phyloP scores from a whole-genome alignment of 352 stramenopile species.

The Phytopythium cucurbitacearum region DNA sequence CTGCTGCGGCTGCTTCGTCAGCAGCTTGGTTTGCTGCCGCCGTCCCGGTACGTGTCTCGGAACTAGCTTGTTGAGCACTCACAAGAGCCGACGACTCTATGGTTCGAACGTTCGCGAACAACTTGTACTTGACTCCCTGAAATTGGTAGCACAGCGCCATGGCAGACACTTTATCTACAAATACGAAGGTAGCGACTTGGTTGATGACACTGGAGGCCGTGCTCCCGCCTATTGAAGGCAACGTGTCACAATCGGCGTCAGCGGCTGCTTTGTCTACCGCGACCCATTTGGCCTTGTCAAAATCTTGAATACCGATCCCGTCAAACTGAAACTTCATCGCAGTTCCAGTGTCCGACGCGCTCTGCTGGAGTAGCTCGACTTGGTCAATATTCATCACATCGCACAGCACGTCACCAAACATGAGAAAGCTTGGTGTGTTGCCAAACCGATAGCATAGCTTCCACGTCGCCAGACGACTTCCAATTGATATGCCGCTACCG shows the following conservation, averaged over 20 bases:
- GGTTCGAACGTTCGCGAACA: conserved; percentile 39
- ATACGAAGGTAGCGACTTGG: conserved; percentile 33
- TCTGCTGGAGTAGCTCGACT: conserved; percentile 25
- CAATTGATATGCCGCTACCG: conserved; percentile 5
- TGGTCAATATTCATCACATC: conserved; percentile 51
- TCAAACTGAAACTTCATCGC: conserved; percentile 57
- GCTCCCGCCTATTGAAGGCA: conserved; percentile 38
- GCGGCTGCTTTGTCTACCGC: conserved; percentile 9
- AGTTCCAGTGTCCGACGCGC: conserved; percentile 25
- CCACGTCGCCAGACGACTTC: conserved; percentile 36
- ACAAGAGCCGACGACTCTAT: conserved; percentile 22
- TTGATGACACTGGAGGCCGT: conserved; percentile 27
- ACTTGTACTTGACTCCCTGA: conserved; percentile 38
- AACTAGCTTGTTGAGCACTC: conserved; percentile 5
- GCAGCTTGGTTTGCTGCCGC: not conserved
- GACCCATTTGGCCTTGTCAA: conserved; percentile 62
- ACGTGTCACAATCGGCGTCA: conserved; percentile 37
- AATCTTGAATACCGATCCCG: conserved; percentile 53
- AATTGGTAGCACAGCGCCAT: conserved; percentile 70
- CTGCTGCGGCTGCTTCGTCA: conserved; percentile 22
- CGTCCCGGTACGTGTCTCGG: too few relatives aligned
- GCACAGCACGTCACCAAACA: conserved; percentile 63
- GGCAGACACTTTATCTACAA: conserved; percentile 22
- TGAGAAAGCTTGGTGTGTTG: conserved; percentile 36
- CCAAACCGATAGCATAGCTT: conserved; percentile 74